A percentile compares a stretch with the other conserved stretches of the same genome.
These are phyloP conservation scores for Colletotrichum phormii DNA, from an alignment of 2,329 filamentous ascomycete genomes.

Conservation along the genomic window DNA sequence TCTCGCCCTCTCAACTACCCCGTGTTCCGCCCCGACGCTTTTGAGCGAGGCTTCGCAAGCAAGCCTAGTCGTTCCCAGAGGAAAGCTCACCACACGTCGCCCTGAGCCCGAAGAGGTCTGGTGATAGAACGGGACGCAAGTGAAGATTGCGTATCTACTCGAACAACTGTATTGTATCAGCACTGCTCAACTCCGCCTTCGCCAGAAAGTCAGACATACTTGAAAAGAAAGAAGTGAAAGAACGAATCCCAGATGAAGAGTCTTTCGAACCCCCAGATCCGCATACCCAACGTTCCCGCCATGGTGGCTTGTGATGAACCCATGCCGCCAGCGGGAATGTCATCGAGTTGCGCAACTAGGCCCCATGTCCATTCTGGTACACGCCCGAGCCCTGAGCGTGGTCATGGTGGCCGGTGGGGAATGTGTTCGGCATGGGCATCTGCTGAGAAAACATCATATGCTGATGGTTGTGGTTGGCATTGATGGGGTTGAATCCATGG, in stretches of 20 bases:
- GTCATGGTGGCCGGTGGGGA: conserved; percentile 7
- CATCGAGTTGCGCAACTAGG: background rate
- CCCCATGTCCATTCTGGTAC: background rate
- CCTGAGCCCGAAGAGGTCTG: background rate
- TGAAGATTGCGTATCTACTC: conserved; percentile 6
- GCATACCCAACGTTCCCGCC: background rate
- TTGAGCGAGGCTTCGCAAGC: background rate
- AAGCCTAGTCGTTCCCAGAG: background rate
- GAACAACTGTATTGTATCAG: conserved; percentile 24
- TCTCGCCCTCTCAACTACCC: background rate
- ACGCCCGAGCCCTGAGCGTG: background rate
- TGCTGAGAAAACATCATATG: background rate
- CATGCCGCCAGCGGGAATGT: background rate
- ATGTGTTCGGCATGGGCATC: background rate
- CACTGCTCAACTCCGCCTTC: background rate
- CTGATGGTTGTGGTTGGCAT: background rate
- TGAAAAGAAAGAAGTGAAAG: conserved; percentile 4
- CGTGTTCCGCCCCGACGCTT: background rate
- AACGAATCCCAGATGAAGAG: conserved; percentile 6
- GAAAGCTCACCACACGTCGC: background rate
- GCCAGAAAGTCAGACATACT: background rate
- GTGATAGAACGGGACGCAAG: background rate
- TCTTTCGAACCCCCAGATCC: background rate
- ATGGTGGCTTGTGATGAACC: background rate
- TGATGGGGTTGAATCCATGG: conserved; percentile 8